These are phyloP conservation scores for Immersiporthe knoxdaviesiana DNA, from an alignment of 2,329 filamentous ascomycete genomes.

Conservation along the genomic window DNA sequence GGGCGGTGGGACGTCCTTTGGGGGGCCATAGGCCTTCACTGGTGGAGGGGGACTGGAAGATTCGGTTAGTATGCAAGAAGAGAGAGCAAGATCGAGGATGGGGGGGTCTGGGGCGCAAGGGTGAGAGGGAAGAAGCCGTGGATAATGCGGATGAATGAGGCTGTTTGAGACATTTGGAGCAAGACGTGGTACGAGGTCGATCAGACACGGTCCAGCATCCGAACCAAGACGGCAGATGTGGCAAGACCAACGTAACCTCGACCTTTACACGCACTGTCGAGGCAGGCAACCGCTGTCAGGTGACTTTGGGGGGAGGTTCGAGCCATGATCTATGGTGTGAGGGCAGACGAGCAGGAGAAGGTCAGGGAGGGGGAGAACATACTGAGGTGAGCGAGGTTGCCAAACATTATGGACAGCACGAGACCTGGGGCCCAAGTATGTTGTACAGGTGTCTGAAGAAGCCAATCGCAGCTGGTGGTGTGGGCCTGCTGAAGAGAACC, in stretches of 20 bases:
- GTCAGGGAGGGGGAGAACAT: slow-evolving; percentile 39
- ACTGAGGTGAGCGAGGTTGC: slow-evolving; percentile 46
- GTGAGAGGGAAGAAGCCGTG: slow-evolving; percentile 18
- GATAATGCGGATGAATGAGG: slow-evolving; percentile 20
- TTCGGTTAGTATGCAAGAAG: slow-evolving; percentile 14
- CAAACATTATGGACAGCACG: slow-evolving; percentile 44
- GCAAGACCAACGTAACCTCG: background rate
- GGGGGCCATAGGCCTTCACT: slow-evolving; percentile 37
- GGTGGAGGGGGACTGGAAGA: slow-evolving; percentile 25
- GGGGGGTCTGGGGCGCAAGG: background rate
- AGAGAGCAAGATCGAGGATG: background rate
- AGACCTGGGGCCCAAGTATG: background rate
- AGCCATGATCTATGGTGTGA: background rate
- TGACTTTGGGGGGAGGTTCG: background rate
- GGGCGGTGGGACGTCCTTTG: slow-evolving; percentile 58
- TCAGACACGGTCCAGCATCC: slow-evolving; percentile 26
- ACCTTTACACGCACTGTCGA: background rate
- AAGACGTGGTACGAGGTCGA: slow-evolving; percentile 26
- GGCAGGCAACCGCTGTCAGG: background rate
- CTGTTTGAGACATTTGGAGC: slow-evolving; percentile 14
- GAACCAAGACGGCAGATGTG: background rate
- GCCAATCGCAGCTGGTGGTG: background rate
- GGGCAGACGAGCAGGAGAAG: slow-evolving; percentile 6
- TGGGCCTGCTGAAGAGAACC: background rate
- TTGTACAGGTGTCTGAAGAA: background rate